Base-by-base conservation (phyloP, 495 filamentous ascomycete genomes). In the Penicillium psychrofluorescens region DNA sequence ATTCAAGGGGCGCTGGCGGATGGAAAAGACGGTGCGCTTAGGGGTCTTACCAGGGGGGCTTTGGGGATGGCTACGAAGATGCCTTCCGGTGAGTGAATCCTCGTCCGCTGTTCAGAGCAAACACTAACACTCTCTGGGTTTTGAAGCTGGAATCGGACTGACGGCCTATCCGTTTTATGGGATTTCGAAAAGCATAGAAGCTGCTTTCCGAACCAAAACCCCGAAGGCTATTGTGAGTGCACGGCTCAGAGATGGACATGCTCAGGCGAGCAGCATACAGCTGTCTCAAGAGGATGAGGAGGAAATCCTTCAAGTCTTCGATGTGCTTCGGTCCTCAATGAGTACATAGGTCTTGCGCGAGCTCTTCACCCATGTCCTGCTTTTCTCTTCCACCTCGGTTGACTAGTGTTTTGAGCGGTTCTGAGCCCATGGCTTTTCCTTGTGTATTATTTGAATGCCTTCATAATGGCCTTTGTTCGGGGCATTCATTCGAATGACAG, bases 21-120 rank as follows among this genome's bases (percentile, higher is more conserved):
- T 2, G 83, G 83, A 4, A 44, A 74, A 6, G 50, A 74, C 0
- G 87, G 86, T 0, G 77, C 79, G 29, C 53, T 80, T 2, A 75
- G 72, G 46, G 88, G 88, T 4, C 56, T 88, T 5, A 84, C 82
- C 1, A 88, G 81, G 70, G 87, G 87, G 1, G 45, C 88, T 2
- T 78, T 82, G 1, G 85, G 87, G 0, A 76, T 90, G 32, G 73
- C 88, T 6, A 66, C 89, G 2, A 90, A 91, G 62, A 55, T 49
- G 43, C 45, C 51, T 29, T 58, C 54, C 16, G 57, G 57, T 61
- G 33, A 55, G 57, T 35, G 7, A 0, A 2, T 11, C 13, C 11
- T 1, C 31, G 27, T 14, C 38, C 10, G 12, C 34, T 12, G 10
- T 32, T 33, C 1, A 29, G 31, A 30, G 31, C 38, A 10, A 6